Percentiles rank a stretch among this genome's conserved stretches.
These are phyloP conservation scores for Desmodesmus armatus DNA, from an alignment of 139 green algal species.

Conservation along the genomic window DNA sequence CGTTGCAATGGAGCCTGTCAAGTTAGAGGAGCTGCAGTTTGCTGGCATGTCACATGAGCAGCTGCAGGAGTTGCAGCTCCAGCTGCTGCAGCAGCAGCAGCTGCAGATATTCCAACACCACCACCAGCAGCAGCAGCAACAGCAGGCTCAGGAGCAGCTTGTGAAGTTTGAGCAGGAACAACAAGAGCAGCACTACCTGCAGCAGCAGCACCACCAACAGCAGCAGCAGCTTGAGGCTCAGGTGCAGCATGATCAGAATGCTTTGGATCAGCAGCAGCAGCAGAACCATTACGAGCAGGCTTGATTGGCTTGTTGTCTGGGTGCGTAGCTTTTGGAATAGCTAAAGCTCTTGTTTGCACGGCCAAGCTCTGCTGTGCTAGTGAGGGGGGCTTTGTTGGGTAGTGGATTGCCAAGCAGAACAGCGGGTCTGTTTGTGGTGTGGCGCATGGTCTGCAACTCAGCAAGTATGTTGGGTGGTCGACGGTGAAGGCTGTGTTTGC, in stretches of 20 bases:
- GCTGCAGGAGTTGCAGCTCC: neutral
- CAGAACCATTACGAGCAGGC: too few relatives aligned
- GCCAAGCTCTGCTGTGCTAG: too few relatives aligned
- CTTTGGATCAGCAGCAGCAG: constrained; percentile 10
- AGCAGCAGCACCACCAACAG: neutral
- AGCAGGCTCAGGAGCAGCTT: constrained; percentile 8
- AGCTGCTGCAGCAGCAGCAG: neutral
- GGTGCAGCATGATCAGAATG: neutral
- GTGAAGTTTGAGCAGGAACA: constrained; percentile 6
- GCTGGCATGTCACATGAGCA: neutral
- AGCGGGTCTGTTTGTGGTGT: too few relatives aligned
- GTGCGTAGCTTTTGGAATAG: too few relatives aligned
- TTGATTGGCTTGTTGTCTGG: too few relatives aligned
- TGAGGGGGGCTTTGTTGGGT: too few relatives aligned
- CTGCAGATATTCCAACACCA: neutral
- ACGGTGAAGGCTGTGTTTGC: too few relatives aligned
- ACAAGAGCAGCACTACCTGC: neutral
- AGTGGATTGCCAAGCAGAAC: too few relatives aligned
- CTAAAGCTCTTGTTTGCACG: too few relatives aligned
- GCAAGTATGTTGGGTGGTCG: too few relatives aligned
- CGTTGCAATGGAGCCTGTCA: neutral
- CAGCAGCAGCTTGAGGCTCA: constrained; percentile 5
- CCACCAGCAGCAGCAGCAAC: constrained; percentile 3
- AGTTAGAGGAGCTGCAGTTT: neutral
- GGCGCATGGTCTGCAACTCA: too few relatives aligned